Conservation (phyloP, 2,329 filamentous ascomycete species). For the Aureobasidium namibiae region DNA sequence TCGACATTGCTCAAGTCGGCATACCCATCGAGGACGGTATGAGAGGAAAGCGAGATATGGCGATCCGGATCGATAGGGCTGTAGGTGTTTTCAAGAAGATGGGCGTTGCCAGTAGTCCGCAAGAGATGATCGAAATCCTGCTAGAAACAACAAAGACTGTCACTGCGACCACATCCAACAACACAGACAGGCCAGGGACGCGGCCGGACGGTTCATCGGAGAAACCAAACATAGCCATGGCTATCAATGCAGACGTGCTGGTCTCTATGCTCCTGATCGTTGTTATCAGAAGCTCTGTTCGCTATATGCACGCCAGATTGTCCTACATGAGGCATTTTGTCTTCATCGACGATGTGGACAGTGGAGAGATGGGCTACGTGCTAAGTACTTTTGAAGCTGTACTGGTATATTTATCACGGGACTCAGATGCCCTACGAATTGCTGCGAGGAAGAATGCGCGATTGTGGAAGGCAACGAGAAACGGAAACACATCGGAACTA, state of each 20-base stretch:
- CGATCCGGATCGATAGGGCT: slow-evolving; percentile 65
- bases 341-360: slow-evolving; percentile 95
- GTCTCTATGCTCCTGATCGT: slow-evolving; percentile 88
- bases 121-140: slow-evolving; percentile 79
- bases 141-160: slow-evolving; percentile 76
- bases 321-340: slow-evolving; percentile 97
- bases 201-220: slow-evolving; percentile 31
- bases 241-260: slow-evolving; percentile 79
- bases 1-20: slow-evolving; percentile 91
- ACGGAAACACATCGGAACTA: slow-evolving; percentile 68
- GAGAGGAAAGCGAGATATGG: slow-evolving; percentile 71
- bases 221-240: slow-evolving; percentile 48
- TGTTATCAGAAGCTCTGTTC: slow-evolving; percentile 81
- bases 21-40: slow-evolving; percentile 74
- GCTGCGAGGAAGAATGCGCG: slow-evolving; percentile 79
- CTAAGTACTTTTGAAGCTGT: slow-evolving; percentile 95
- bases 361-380: slow-evolving; percentile 90
- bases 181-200: slow-evolving; percentile 28
- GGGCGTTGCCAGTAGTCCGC: slow-evolving; percentile 65
- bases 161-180: slow-evolving; percentile 45
- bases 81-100: slow-evolving; percentile 88
- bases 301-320: slow-evolving; percentile 78
- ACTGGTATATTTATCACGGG: slow-evolving; percentile 73
- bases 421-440: slow-evolving; percentile 71
- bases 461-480: slow-evolving; percentile 77